Base-by-base conservation (phyloP, 768 basidiomycete genomes). In the Trametes cingulata region DNA sequence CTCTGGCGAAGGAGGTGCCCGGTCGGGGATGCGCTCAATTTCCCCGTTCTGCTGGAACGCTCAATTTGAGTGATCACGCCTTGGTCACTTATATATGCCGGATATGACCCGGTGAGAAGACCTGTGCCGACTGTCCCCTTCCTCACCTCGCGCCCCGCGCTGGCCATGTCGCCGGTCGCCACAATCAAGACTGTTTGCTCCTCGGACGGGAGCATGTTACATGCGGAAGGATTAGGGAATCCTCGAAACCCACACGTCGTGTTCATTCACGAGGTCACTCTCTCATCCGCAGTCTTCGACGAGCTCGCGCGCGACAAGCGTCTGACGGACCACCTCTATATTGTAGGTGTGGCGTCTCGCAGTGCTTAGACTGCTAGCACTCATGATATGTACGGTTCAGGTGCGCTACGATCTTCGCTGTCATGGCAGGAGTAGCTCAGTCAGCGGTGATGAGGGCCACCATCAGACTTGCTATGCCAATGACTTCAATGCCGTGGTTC, bases 401-500 rank as follows among this genome's bases (percentile, higher is more conserved):
- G 63, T 68, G 19, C 67, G 67, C 13, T 70, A 68, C 50, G 69
- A 70, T 40, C 53, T 66, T 22, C 67, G 69, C 45, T 67, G 67
- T 13, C 65, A 66, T 45, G 68, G 67, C 20, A 47, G 66, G n/a
- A 65, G 61, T 14, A 65, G 66, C 13, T 60, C 52, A 15, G 60
- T 53, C 12, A 47, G 24, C 20, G 43, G 40, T 13, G 27, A 48
- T n/a, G 65, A 65, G 15, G 61, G 42, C 17, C 65, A 67, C 27
- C 39, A 45, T 1, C 52, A 65, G 3, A 20, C 39, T 10, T 37
- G 55, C 41, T 64, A 60, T 24, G 68, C 69, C 6, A 62, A 64
- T 14, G 70, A 71, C 50, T 71, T 63, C 41, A 15, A 17, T 6
- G 65, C 67, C 27, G 67, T 71, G 12, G n/a, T 57, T 2, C 17